These are phyloP conservation scores for Ciborinia camelliae DNA, from an alignment of 2,329 filamentous ascomycete genomes.

Conservation along the genomic window DNA sequence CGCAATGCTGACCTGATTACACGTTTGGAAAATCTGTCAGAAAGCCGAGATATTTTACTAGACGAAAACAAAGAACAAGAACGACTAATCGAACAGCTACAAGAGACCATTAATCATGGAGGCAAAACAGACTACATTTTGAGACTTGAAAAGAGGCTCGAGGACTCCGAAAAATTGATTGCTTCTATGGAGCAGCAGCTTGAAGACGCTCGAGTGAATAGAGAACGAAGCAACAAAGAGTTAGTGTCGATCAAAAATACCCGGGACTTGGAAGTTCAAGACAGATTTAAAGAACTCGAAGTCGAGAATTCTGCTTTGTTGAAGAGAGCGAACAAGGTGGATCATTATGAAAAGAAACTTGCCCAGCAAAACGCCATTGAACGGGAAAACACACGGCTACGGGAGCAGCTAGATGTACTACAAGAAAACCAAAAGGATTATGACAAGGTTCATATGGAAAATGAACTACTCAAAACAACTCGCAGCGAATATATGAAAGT, in stretches of 20 bases:
- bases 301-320: conserved; percentile 56
- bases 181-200: conserved; percentile 65
- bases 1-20: conserved; percentile 57
- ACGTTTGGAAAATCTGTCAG: conserved; percentile 57
- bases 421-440: conserved; percentile 45
- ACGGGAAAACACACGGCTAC: conserved; percentile 53
- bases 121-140: conserved; percentile 51
- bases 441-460: conserved; percentile 34
- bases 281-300: conserved; percentile 55
- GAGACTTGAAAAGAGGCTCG: conserved; percentile 54
- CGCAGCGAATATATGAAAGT: conserved; percentile 41
- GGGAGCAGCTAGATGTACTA: conserved; percentile 53
- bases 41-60: conserved; percentile 58
- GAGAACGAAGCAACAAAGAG: conserved; percentile 47
- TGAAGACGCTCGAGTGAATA: conserved; percentile 47
- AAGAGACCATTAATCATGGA: conserved; percentile 45
- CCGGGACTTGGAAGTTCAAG: conserved; percentile 47
- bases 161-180: conserved; percentile 69
- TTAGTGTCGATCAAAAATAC: conserved; percentile 46
- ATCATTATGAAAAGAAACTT: conserved; percentile 61
- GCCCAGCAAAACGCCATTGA: conserved; percentile 54
- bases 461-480: conserved; percentile 37
- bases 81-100: conserved; percentile 39
- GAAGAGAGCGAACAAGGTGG: conserved; percentile 61
- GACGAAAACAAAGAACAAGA: conserved; percentile 55